Conservation (phyloP, 1,139 yeast genomes). For the Kodamaea suecica region DNA sequence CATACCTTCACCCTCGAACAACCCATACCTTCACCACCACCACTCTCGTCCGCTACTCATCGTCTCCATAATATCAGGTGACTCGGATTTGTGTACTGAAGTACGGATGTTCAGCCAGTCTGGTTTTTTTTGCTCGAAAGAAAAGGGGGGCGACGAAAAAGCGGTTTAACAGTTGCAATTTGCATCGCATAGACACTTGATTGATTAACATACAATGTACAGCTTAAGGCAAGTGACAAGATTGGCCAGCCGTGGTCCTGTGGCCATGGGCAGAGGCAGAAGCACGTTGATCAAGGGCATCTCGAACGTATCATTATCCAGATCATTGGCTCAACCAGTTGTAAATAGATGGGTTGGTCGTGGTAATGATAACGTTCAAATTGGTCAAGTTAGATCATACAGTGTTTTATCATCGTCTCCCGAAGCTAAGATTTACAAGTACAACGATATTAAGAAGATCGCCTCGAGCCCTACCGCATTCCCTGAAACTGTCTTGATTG, state of each 20-base stretch:
- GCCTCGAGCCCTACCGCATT: slow-evolving; percentile 34
- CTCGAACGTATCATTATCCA: slow-evolving; percentile 1
- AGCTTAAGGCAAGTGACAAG: slow-evolving; percentile 8
- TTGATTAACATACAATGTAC: slow-evolving; percentile 2
- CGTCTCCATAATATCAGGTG: too few relatives aligned
- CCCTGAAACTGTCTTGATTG: slow-evolving; percentile 59
- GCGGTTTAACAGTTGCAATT: too few relatives aligned
- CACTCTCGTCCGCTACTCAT: too few relatives aligned
- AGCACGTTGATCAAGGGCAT: slow-evolving; percentile 1
- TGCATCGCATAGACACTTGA: neutral
- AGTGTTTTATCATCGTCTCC: slow-evolving; percentile 21
- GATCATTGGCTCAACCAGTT: slow-evolving; percentile 1
- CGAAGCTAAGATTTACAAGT: slow-evolving; percentile 53
- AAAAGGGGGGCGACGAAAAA: too few relatives aligned
- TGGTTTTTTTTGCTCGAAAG: too few relatives aligned
- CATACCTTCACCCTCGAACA: too few relatives aligned
- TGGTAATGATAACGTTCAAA: neutral
- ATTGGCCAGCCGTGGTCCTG: slow-evolving; percentile 1
- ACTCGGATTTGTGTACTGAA: too few relatives aligned
- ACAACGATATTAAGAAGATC: slow-evolving; percentile 53
- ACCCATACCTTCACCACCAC: too few relatives aligned
- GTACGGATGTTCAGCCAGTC: too few relatives aligned
- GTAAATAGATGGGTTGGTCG: slow-evolving; percentile 3
- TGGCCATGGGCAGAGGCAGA: too few relatives aligned
- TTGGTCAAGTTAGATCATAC: slow-evolving; percentile 10